Base-by-base conservation (phyloP, 441 rosid species). In the Erodium trifolium region DNA sequence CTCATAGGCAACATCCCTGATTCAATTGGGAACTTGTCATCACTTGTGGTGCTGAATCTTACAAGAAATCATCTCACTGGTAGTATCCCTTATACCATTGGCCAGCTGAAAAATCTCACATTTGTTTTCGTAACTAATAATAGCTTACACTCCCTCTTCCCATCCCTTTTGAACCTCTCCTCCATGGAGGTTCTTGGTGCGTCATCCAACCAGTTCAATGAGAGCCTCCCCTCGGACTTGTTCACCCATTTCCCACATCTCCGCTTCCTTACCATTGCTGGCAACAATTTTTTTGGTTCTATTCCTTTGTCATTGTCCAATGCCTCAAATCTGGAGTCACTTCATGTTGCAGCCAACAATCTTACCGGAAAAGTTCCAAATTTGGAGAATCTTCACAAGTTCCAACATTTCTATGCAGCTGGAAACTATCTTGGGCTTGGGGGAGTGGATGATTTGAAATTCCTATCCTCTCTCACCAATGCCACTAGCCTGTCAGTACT, bases 141-240 rank as follows among this genome's bases (percentile, higher is more conserved):
- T 63, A 13, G 41, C 55, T 1, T 45, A 78, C 45, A 81, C 31
- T 1, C 31, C 31, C 31, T 27, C 31, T 27, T 27, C 31, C 31
- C 31, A 27, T 27, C 31, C 81, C 10, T 77, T 4, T 77, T 29
- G 67, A 77, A 80, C 63, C 71, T 77, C 49, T 62, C 83, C 6
- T 55, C 72, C 1, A 6, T 74, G 7, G 6, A 3, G 11, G 0
- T 0, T 7, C 31, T 66, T 0, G 17, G 23, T n/a, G 10, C 69
- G 34, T 11, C 17, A 0, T 5, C 4, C 5, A 75, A 80, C 49
- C 67, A 53, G n/a, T 45, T 80, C 39, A 11, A n/a, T 11, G 79
- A 79, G 7, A 34, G 1, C 8, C 71, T 73, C 18, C 80, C 82
- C 0, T 17, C 66, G 6, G 43, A 65, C 67, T 14, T 78, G 13